Evolutionary conservation across 129 eudicot genomes (phyloP), one percentile per base, ranked within the genome.

Genomic region (Artemisia annua): DNA sequence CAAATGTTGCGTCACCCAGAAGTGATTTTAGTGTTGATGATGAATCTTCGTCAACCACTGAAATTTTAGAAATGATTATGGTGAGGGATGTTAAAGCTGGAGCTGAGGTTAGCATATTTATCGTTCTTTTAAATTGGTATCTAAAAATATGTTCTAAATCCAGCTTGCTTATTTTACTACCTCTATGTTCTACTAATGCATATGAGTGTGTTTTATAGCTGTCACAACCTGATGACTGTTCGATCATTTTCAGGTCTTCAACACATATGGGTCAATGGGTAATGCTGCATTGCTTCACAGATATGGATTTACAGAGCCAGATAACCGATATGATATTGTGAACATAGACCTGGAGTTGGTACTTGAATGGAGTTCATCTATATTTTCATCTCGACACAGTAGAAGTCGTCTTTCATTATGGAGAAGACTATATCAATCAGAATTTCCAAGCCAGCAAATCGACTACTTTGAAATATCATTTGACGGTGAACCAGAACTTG

Each of bases 261-360:
- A 94, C 77, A 94, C 99, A 28, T 94, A 94, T 66, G 99, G 99
- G 74, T 77, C 68, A 13, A 64, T 88, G 83, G 99, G 99, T 26
- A 94, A 94, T 86, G 97, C 99, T 50, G 99, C 97, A 16, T 85
- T 94, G 83, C 91, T 94, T 66, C 99, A 94, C 77, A 85, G 99
- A 80, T 94, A 94, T 54, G 99, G 99, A 64, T 94, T 94, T 70
- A 85, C 97, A 13, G 97, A 94, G 76, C 79, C 74, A 3, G 89
- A 90, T 68, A 94, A 94, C 78, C 87, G 85, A 9, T 94, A 82
- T 66, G 89, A 94, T 78, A 88, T 94, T n/a, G 83, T 94, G 32
- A 94, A 94, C 65, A 79, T 94, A 63, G 99, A 94, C 71, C 76
- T 90, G 12, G 97, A 94, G 44, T 74, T 86, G 11, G 93, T 94